phyloP scores from a whole-genome alignment of 2,329 filamentous ascomycete species.

The Talaromyces sp. region DNA sequence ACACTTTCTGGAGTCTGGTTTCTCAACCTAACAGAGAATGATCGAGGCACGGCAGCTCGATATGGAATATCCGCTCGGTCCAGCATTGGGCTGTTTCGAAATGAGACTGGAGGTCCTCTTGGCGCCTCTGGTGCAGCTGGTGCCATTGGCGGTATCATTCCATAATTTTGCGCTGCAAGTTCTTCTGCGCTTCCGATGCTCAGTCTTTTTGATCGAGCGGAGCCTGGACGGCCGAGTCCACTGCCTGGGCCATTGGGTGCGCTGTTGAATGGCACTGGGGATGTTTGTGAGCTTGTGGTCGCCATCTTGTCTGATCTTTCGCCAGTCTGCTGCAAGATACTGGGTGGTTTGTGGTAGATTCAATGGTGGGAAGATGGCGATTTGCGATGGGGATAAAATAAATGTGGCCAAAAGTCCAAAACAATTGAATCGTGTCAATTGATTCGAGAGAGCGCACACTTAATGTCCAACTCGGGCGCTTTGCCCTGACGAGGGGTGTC shows the following conservation, averaged over 20 bases:
- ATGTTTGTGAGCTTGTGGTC: conserved; percentile 10
- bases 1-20: conserved; percentile 22
- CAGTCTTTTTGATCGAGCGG: conserved; percentile 10
- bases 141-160: conserved; percentile 18
- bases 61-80: conserved; percentile 12
- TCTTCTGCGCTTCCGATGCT: conserved; percentile 13
- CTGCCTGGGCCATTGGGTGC: conserved; percentile 10
- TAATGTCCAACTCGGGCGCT: background rate
- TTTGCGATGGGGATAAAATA: background rate
- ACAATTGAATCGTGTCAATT: background rate
- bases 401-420: background rate
- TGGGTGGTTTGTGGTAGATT: background rate
- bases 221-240: conserved; percentile 9
- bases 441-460: background rate
- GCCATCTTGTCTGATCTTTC: conserved; percentile 5
- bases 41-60: conserved; percentile 23
- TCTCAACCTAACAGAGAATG: conserved; percentile 30
- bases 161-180: conserved; percentile 12
- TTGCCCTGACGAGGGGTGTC: background rate
- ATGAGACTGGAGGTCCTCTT: conserved; percentile 58
- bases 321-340: background rate
- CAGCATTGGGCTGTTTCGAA: conserved; percentile 47
- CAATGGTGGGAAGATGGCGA: background rate
- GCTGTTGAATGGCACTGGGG: conserved; percentile 10
- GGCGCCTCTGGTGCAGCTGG: conserved; percentile 52